Conservation (phyloP, 139 green algal genomes). For the Yamagishiella unicocca region DNA sequence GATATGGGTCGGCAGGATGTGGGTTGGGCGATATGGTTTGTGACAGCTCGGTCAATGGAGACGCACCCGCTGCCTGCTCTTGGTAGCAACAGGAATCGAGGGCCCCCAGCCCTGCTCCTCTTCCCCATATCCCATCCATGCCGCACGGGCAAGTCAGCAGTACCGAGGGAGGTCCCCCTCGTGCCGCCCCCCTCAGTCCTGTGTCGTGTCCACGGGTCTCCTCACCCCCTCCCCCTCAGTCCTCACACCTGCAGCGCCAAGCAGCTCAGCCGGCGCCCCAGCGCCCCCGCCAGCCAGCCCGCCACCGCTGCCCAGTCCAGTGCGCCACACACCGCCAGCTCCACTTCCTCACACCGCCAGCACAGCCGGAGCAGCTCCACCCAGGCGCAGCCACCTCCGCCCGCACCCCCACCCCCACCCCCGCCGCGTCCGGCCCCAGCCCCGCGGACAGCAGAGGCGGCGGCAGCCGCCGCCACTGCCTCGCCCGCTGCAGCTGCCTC, state of each 20-base stretch:
- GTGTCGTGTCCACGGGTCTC: too few species aligned
- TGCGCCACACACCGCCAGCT: neutral
- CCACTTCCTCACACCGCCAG: neutral
- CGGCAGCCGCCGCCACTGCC: neutral
- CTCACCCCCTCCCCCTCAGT: neutral
- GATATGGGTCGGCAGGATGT: too few species aligned
- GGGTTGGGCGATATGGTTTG: too few species aligned
- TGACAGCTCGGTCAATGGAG: too few species aligned
- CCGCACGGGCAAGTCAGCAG: too few species aligned
- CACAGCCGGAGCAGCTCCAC: neutral
- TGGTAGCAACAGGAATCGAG: too few species aligned
- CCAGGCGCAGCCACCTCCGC: neutral
- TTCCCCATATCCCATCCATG: too few species aligned
- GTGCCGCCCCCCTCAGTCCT: too few species aligned
- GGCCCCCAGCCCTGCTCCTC: too few species aligned
- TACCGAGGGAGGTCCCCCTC: too few species aligned
- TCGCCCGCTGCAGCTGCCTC: neutral
- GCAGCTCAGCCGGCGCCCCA: neutral
- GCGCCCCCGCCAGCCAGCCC: slow-evolving; percentile 33
- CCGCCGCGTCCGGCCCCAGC: neutral
- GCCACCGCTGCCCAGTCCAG: slow-evolving; percentile 1
- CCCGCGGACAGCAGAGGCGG: neutral
- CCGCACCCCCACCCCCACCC: neutral
- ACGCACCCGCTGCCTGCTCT: too few species aligned
- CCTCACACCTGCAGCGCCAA: slow-evolving; percentile 27